phyloP scores from a whole-genome alignment of 495 filamentous ascomycete genomes.

The Neurospora sp. region DNA sequence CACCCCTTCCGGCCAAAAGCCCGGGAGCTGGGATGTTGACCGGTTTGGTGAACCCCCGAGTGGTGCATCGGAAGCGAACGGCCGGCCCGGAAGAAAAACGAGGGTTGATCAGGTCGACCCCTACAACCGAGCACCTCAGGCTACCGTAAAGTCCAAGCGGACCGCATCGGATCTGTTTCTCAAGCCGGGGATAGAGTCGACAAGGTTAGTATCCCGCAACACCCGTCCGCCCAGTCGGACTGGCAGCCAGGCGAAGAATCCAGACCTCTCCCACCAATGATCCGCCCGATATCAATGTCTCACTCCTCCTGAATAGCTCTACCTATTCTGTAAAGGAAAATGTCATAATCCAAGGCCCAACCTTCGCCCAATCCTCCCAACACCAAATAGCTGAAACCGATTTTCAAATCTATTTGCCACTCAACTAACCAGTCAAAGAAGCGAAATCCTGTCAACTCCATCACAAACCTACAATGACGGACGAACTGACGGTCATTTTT shows the following conservation, averaged over 20 bases:
- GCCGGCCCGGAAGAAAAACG: neutral
- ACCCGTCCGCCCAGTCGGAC: neutral
- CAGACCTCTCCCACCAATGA: neutral
- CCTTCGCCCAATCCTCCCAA: neutral
- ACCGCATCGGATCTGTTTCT: neutral
- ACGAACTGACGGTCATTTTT: neutral
- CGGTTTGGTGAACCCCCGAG: neutral
- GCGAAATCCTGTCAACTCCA: neutral
- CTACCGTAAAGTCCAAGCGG: neutral
- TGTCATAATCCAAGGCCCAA: neutral
- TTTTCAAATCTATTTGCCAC: neutral
- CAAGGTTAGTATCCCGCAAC: neutral
- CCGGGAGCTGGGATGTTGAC: neutral
- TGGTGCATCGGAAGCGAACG: neutral
- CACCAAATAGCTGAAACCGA: neutral
- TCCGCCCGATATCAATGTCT: neutral
- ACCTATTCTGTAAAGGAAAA: neutral
- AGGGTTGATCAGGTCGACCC: neutral
- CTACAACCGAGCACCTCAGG: neutral
- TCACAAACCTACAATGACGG: neutral
- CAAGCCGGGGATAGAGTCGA: neutral
- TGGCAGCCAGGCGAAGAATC: neutral
- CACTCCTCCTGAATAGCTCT: neutral
- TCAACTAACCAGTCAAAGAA: neutral
- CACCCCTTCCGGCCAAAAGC: neutral